Evolutionary conservation across 2,329 filamentous ascomycete genomes (phyloP).

Genomic region (Cladosporium sp.): DNA sequence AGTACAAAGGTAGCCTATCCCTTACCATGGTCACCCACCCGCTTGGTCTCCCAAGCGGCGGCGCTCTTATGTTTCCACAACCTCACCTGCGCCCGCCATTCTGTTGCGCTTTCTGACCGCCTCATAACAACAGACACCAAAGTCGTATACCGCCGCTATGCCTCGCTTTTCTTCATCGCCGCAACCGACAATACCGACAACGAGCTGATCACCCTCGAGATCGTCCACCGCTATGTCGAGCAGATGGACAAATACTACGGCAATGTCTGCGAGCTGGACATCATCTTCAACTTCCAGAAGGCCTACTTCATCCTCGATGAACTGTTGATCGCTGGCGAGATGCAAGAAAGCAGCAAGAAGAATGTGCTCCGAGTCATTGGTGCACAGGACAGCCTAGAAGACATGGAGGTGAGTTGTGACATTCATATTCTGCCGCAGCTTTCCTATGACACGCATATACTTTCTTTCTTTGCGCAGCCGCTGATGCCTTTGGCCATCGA

Average conservation of each 20-base stretch:
- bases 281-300: constrained; percentile 99
- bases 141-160: constrained; percentile 97
- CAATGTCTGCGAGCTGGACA: constrained; percentile 98
- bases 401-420: constrained; percentile 83
- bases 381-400: constrained; percentile 94
- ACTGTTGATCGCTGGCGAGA: constrained; percentile 85
- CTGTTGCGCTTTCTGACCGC: not conserved
- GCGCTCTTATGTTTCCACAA: constrained; percentile 12
- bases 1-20: constrained; percentile 76
- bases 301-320: constrained; percentile 99
- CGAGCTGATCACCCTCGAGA: constrained; percentile 94
- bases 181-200: constrained; percentile 97
- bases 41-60: constrained; percentile 10
- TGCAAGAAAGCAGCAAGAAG: constrained; percentile 99
- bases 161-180: constrained; percentile 98
- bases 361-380: constrained; percentile 93
- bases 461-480: constrained; percentile 19
- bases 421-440: not conserved
- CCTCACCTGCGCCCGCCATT: constrained; percentile 11
- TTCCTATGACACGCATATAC: constrained; percentile 4
- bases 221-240: constrained; percentile 98
- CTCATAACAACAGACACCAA: constrained; percentile 66
- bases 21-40: constrained; percentile 18
- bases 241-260: constrained; percentile 99
- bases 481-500: constrained; percentile 22